Evolutionary conservation across 2,329 filamentous ascomycete genomes (phyloP).

Genomic region (Epichloe gansuensis): DNA sequence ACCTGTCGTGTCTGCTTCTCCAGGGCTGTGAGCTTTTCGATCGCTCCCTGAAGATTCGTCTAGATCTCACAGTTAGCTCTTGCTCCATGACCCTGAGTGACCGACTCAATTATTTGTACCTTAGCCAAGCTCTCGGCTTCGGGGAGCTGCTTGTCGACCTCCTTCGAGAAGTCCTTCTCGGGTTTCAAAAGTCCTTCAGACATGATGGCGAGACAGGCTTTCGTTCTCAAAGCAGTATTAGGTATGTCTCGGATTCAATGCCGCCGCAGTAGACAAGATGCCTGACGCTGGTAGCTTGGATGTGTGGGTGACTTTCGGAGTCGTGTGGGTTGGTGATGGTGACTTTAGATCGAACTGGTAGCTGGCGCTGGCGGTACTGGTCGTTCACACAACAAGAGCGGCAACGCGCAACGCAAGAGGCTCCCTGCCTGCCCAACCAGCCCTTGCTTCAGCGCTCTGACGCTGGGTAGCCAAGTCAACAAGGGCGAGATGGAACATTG

Average conservation of each 20-base stretch:
- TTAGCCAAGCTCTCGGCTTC: slow-evolving; percentile 84
- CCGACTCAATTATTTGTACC: slow-evolving; percentile 30
- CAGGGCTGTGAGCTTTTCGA: slow-evolving; percentile 82
- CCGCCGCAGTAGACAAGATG: neutral
- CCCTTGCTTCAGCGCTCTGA: slow-evolving; percentile 3
- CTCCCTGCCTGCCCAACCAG: slow-evolving; percentile 21
- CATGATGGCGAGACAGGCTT: slow-evolving; percentile 37
- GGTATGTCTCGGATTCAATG: neutral
- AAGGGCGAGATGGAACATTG: slow-evolving; percentile 21
- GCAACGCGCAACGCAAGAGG: slow-evolving; percentile 22
- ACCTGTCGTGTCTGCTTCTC: slow-evolving; percentile 98
- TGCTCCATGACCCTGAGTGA: slow-evolving; percentile 22
- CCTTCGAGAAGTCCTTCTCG: slow-evolving; percentile 98
- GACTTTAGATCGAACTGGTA: slow-evolving; percentile 12
- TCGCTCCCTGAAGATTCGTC: slow-evolving; percentile 70
- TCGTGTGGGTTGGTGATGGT: slow-evolving; percentile 7
- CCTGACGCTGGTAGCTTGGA: neutral
- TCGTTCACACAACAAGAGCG: slow-evolving; percentile 13
- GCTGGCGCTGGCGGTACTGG: slow-evolving; percentile 9
- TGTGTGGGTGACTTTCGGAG: neutral
- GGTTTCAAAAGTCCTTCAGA: slow-evolving; percentile 76
- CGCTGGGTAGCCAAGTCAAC: slow-evolving; percentile 10
- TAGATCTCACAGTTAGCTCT: slow-evolving; percentile 18
- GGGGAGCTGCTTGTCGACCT: slow-evolving; percentile 81
- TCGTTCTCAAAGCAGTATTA: neutral